Conservation (phyloP, 257 asterid species). For the Primulina huaijiensis region DNA sequence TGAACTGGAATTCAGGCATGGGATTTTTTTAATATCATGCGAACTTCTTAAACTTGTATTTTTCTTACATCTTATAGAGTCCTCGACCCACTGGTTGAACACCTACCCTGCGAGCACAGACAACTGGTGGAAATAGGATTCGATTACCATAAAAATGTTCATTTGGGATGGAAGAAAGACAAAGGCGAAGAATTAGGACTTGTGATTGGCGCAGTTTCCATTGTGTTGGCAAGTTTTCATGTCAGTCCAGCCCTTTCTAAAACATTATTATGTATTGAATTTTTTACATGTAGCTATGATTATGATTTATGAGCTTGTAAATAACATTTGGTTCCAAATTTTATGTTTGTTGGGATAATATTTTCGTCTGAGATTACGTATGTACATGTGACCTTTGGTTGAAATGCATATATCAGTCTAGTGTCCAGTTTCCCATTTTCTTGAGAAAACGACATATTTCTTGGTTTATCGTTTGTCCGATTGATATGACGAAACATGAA, state of each 20-base stretch:
- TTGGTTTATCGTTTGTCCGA: too few species aligned
- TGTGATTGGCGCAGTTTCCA: constrained; percentile 33
- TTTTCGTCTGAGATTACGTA: too few species aligned
- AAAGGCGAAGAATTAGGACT: constrained; percentile 32
- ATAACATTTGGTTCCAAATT: too few species aligned
- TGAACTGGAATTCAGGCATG: too few species aligned
- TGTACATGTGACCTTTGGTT: too few species aligned
- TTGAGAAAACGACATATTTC: too few species aligned
- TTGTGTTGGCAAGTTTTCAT: constrained; percentile 22
- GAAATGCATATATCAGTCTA: too few species aligned
- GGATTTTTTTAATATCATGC: neutral
- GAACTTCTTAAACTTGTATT: neutral
- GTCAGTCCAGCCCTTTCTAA: neutral
- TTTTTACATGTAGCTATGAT: neutral
- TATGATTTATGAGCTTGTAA: neutral
- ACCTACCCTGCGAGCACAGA: constrained; percentile 34
- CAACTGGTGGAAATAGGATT: constrained; percentile 29
- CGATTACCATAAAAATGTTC: constrained; percentile 30
- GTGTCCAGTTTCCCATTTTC: too few species aligned
- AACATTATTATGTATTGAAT: too few species aligned
- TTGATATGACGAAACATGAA: too few species aligned
- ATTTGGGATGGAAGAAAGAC: constrained; percentile 40
- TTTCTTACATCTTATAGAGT: constrained; percentile 42
- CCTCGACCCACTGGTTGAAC: constrained; percentile 56
- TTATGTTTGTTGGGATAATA: too few species aligned